A percentile compares a stretch with the other conserved stretches of the same genome.
Conservation (phyloP, 257 asterid genomes). For the Rhazya stricta region DNA sequence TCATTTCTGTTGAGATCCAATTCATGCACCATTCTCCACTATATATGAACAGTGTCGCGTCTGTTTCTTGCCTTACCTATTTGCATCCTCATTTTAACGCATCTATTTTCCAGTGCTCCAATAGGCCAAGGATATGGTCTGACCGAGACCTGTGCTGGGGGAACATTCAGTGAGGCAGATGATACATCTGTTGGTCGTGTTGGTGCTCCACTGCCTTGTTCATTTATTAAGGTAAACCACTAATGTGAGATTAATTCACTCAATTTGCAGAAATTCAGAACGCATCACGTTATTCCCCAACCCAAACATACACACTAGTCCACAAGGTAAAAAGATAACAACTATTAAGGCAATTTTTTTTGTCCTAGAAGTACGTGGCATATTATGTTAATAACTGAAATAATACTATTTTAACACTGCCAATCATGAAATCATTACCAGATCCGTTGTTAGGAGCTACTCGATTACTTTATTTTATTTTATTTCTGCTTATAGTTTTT, state of each 20-base stretch:
- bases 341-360: not conserved
- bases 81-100: conserved; percentile 6
- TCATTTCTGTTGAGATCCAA: not conserved
- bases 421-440: not conserved
- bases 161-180: conserved; percentile 88
- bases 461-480: not conserved
- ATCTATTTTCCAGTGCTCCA: conserved; percentile 61
- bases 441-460: not conserved
- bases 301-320: not conserved
- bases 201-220: conserved; percentile 92
- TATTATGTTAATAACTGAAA: not conserved
- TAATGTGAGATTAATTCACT: conserved; percentile 5
- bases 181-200: conserved; percentile 98
- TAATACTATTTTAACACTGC: not conserved
- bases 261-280: not conserved
- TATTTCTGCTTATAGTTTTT: not conserved
- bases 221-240: conserved; percentile 65
- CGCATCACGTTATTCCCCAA: not conserved
- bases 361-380: not conserved
- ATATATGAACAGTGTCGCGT: not conserved
- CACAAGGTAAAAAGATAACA: not conserved
- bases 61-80: not conserved
- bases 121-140: conserved; percentile 99
- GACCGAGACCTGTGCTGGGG: conserved; percentile 99
- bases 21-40: not conserved